Evolutionary conservation across 2,329 filamentous ascomycete species (phyloP).

Genomic region (Xylaria sp.): DNA sequence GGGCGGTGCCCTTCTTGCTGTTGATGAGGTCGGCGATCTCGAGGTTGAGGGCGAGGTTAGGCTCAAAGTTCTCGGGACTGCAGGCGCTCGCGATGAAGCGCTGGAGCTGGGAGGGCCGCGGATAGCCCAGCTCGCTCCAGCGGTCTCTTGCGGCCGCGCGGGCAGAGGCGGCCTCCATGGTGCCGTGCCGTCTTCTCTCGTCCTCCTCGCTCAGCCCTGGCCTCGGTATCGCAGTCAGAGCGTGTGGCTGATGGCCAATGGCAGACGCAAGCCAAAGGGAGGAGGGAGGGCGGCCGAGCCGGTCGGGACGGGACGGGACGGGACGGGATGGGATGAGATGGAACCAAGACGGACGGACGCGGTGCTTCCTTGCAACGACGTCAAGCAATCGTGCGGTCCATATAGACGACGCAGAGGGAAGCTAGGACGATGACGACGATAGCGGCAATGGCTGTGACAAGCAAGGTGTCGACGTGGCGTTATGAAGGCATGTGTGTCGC

Average conservation of each 20-base stretch:
- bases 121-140: conserved; percentile 81
- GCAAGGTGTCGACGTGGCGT: too few species aligned
- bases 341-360: too few species aligned
- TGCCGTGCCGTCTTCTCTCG: background rate
- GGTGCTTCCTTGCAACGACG: too few species aligned
- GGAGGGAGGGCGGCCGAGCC: too few species aligned
- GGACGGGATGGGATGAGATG: too few species aligned
- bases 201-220: background rate
- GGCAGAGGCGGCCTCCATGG: conserved; percentile 93
- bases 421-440: too few species aligned
- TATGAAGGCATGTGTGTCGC: too few species aligned
- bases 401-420: too few species aligned
- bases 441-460: too few species aligned
- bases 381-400: too few species aligned
- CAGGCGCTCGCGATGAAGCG: conserved; percentile 96
- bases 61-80: conserved; percentile 96
- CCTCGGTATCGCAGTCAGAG: background rate
- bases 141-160: conserved; percentile 94
- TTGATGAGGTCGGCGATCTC: conserved; percentile 98
- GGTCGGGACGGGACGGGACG: too few species aligned
- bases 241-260: background rate
- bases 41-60: conserved; percentile 93
- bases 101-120: conserved; percentile 84
- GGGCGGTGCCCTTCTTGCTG: conserved; percentile 93
- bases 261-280: too few species aligned